Percentiles rank a stretch among this genome's conserved stretches.
phyloP scores from a whole-genome alignment of 2,329 filamentous ascomycete species.

The Aspergillus awamori region DNA sequence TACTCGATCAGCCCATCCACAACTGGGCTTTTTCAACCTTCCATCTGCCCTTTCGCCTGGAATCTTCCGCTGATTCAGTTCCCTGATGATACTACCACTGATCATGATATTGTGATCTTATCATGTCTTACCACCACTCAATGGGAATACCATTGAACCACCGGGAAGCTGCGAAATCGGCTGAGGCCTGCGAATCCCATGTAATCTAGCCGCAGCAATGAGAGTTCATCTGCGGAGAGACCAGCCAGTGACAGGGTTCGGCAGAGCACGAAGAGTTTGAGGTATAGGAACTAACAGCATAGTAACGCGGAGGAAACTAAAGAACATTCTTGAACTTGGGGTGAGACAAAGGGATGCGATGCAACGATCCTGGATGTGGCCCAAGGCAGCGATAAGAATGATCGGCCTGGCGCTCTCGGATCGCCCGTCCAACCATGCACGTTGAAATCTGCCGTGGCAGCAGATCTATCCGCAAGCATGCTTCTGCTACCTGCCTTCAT shows the following conservation, averaged over 20 bases:
- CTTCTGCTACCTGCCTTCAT: neutral
- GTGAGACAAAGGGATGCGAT: neutral
- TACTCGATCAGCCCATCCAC: slow-evolving; percentile 9
- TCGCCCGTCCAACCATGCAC: neutral
- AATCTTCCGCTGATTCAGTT: neutral
- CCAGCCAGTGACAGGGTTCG: neutral
- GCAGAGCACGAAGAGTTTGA: neutral
- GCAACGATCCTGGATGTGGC: neutral
- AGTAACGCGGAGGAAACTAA: neutral
- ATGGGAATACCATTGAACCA: neutral
- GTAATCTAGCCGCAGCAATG: neutral
- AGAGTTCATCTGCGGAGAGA: neutral
- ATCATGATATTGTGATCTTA: neutral
- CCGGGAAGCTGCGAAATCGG: neutral
- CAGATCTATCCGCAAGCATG: too few relatives aligned
- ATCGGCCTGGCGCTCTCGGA: neutral
- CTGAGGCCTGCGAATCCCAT: neutral
- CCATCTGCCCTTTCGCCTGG: neutral
- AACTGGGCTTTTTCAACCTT: neutral
- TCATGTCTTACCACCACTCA: neutral
- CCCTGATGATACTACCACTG: neutral
- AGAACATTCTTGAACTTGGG: neutral
- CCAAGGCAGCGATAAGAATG: neutral
- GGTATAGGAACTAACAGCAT: neutral
- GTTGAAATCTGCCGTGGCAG: neutral